phyloP scores from a whole-genome alignment of 352 stramenopile species.

The Plasmopara viticola region DNA sequence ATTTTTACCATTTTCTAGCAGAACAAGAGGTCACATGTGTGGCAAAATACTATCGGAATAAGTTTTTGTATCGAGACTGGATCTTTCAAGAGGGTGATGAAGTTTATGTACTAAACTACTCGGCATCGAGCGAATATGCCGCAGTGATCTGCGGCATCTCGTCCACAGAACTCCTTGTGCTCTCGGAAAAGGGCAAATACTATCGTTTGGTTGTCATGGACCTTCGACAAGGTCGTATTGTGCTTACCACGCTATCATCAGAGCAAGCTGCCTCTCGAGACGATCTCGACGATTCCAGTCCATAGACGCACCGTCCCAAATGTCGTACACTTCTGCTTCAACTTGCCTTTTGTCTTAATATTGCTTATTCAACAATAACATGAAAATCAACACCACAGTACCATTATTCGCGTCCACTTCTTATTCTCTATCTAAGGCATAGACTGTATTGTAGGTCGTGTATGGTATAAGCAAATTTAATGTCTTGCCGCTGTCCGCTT shows the following conservation, averaged over 20 bases:
- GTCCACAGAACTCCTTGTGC: constrained; percentile 63
- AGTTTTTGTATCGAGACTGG: constrained; percentile 68
- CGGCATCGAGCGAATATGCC: constrained; percentile 47
- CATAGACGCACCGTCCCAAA: constrained; percentile 26
- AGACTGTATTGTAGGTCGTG: constrained; percentile 2
- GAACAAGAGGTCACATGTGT: constrained; percentile 35
- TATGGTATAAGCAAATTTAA: constrained; percentile 2
- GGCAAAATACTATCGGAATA: constrained; percentile 65
- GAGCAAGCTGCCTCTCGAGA: constrained; percentile 43
- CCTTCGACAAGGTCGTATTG: constrained; percentile 54
- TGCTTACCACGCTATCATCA: constrained; percentile 46
- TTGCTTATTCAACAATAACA: constrained; percentile 28
- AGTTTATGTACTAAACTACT: constrained; percentile 62
- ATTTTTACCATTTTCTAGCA: constrained; percentile 10
- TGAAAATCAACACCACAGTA: constrained; percentile 24
- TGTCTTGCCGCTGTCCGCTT: constrained; percentile 28
- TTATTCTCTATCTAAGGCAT: constrained; percentile 12
- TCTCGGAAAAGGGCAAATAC: constrained; percentile 79
- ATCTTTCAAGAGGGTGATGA: constrained; percentile 79
- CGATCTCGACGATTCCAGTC: constrained; percentile 39
- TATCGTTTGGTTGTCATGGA: constrained; percentile 69
- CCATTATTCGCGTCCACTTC: constrained; percentile 5
- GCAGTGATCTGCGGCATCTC: constrained; percentile 68
- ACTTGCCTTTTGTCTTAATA: constrained; percentile 24
- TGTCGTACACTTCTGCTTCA: constrained; percentile 20